Evolutionary conservation across 768 basidiomycete genomes (phyloP), one percentile per base, ranked within the genome.

Genomic region (Tylopilus cervinicoccineus): DNA sequence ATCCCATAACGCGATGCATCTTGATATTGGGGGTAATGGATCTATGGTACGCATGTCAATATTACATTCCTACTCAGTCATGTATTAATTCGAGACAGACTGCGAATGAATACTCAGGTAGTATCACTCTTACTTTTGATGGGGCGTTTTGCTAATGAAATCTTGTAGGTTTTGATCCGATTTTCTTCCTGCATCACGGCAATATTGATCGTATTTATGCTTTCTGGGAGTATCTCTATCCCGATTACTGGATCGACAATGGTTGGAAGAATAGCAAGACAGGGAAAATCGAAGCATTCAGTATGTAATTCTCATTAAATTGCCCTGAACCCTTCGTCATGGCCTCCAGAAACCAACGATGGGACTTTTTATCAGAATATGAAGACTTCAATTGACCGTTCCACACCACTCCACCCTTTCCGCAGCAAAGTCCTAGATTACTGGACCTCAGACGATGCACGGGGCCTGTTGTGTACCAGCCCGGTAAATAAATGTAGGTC

Each of bases 181-280:
- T 59, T 16, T 59, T 59, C 48, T 56, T 24, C 38, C 17, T 59
- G 23, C 58, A 59, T 31, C 58, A 59, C 16, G 38, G 43, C 27
- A 59, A 56, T 20, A 43, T 59, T 8, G 58, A 59, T 14, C 57
- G 57, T 12, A 22, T 59, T 16, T 56, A 52, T 7, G 53, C 57
- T 5, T 52, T 59, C 26, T 59, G 57, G 58, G 58, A 59, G 43
- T 59, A 60, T 26, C 11, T 60, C 17, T 59, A 59, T 23, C 48
- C 58, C 3, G 2, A 52, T 0, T 56, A 59, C 38, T 60, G 58
- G 57, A 49, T 58, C 0, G 47, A 4, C 17, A 20, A 20, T 0
- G 57, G 57, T 20, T 58, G 57, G 57, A 52, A 47, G 38, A 24
- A 42, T 22, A 8, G 13, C 6, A 2, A 24, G 6, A 5, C 48